Evolutionary conservation across 345 rosid species (phyloP), one percentile per base, ranked within the genome.

Genomic region (Toxicodendron radicans): DNA sequence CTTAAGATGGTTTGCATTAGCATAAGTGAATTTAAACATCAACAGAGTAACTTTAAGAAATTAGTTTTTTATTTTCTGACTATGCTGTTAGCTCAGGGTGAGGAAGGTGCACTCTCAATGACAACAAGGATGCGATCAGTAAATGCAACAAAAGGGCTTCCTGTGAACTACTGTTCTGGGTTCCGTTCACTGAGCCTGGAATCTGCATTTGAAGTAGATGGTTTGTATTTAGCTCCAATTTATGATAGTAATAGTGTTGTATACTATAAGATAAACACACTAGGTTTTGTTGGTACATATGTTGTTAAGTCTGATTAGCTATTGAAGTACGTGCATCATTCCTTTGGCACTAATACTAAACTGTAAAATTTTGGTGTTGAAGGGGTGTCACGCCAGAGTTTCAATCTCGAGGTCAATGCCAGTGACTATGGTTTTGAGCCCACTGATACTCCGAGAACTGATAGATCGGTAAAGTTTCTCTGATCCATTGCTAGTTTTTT

Each of bases 41-140:
- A 49, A 24, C 17, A 14, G 70, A 24, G 8, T 66, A 16, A 48
- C 58, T 3, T 48, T 6, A 66, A 30, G 32, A 33, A 60, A 45
- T 51, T 6, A 33, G 65, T 49, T 51, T 18, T 57, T 62, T 11
- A 64, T 73, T 45, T 33, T 73, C 71, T 76, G 52, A 75, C 58
- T 7, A 43, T 79, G 59, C 71, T 75, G 35, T 63, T 76, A 49
- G 53, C 84, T 73, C 78, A 95, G 98, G 98, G 99, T 5, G 99
- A 95, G 79, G 99, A 93, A 85, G 97, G 98, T 56, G 95, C 97
- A 23, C 93, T 92, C 74, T 95, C 99, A 57, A 92, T 93, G 97
- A 93, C 99, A 61, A 91, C 99, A 63, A 78, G 97, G 66, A 81
- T 89, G 78, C 83, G 92, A 70, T 86, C 97, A 24, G 86, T 76